Evolutionary conservation across 306 rosid genomes (phyloP).

Genomic region (Oxytropis ochrocephala): DNA sequence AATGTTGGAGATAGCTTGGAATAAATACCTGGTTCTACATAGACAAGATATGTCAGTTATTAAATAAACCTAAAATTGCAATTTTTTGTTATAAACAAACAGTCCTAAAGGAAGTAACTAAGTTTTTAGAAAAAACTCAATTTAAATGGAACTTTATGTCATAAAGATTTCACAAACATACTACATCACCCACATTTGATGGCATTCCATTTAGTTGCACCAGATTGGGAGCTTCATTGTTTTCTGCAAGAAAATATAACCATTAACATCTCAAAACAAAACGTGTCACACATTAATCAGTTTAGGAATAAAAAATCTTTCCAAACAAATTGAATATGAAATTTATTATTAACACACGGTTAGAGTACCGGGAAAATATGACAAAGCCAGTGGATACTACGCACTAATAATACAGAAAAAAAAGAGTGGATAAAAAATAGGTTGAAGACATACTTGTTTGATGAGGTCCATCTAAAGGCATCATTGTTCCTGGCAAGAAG

Average conservation of each 20-base stretch:
- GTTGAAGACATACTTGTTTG: constrained; percentile 36
- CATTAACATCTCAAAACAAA: constrained; percentile 8
- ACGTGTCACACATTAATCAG: neutral
- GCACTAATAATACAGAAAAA: too few relatives aligned
- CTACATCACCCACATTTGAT: constrained; percentile 34
- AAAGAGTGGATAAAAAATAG: neutral
- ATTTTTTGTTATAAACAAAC: too few relatives aligned
- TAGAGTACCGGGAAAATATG: too few relatives aligned
- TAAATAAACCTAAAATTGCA: neutral
- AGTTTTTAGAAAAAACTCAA: neutral
- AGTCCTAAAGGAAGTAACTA: too few relatives aligned
- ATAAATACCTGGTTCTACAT: constrained; percentile 15
- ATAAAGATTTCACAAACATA: constrained; percentile 12
- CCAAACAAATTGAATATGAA: neutral
- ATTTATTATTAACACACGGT: neutral
- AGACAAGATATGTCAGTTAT: neutral
- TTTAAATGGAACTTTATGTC: neutral
- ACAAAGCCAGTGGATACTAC: too few relatives aligned
- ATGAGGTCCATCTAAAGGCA: constrained; percentile 8
- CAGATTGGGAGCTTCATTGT: constrained; percentile 16
- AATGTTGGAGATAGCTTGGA: constrained; percentile 19
- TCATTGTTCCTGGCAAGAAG: neutral
- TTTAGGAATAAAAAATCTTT: neutral
- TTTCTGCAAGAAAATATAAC: constrained; percentile 29
- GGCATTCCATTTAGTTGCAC: constrained; percentile 25